These are phyloP conservation scores for Magnolia kwangsiensis DNA, from an alignment of 164 flowering plant species.

Conservation along the genomic window DNA sequence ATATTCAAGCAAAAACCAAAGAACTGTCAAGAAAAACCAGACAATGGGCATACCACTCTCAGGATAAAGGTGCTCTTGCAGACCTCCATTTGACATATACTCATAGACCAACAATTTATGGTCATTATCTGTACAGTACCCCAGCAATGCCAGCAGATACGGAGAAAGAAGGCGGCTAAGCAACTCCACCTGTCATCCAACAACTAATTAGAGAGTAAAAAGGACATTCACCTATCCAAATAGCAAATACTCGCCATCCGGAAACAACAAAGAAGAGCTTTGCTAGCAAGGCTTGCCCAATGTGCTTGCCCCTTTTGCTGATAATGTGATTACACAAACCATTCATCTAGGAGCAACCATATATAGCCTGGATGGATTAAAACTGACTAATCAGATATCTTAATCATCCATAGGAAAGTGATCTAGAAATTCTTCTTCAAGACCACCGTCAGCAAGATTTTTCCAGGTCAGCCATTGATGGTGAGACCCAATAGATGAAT, in stretches of 20 bases:
- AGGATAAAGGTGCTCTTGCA: constrained; percentile 89
- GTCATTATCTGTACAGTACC: constrained; percentile 70
- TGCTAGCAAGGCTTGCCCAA: too few relatives aligned
- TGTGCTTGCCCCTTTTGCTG: neutral
- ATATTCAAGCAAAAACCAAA: neutral
- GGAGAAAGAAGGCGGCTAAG: constrained; percentile 74
- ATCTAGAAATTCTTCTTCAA: neutral
- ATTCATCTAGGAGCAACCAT: too few relatives aligned
- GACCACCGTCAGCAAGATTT: neutral
- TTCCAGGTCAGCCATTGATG: neutral
- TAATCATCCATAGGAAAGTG: neutral
- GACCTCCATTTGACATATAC: constrained; percentile 88
- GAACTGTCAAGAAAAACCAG: neutral
- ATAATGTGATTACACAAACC: neutral
- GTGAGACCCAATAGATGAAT: neutral
- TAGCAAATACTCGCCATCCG: neutral
- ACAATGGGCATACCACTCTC: constrained; percentile 39
- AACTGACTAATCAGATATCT: neutral
- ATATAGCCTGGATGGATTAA: neutral
- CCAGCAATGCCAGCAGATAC: constrained; percentile 76
- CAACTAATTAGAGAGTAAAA: neutral
- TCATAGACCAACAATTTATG: constrained; percentile 87
- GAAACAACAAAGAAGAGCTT: too few relatives aligned
- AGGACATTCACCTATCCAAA: neutral
- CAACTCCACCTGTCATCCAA: constrained; percentile 67